Conservation (phyloP, 108 stramenopile species). For the Cyclotella sp. region DNA sequence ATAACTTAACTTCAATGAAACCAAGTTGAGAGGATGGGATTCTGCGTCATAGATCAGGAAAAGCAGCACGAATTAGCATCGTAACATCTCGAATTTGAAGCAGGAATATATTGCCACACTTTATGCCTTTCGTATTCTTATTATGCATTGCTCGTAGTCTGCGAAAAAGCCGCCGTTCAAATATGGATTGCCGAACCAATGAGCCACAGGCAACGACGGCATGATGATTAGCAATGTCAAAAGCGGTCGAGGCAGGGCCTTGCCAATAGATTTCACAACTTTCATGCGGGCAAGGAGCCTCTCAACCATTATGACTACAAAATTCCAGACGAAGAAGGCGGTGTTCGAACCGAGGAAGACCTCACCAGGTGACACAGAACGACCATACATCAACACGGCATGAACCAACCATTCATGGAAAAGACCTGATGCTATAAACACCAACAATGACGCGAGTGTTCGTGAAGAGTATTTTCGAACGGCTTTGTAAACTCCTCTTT, state of each 20-base stretch:
- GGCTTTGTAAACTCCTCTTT: slow-evolving; percentile 77
- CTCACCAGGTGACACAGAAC: slow-evolving; percentile 2
- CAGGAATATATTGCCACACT: not conserved
- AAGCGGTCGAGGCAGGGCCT: slow-evolving; percentile 45
- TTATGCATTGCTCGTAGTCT: slow-evolving; percentile 33
- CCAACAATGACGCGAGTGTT: slow-evolving; percentile 46
- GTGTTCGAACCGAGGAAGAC: slow-evolving; percentile 51
- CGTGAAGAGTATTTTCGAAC: slow-evolving; percentile 35
- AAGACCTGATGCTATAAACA: slow-evolving; percentile 71
- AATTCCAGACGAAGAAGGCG: slow-evolving; percentile 77
- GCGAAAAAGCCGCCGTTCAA: slow-evolving; percentile 41
- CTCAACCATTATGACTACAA: slow-evolving; percentile 57
- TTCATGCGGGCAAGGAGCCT: slow-evolving; percentile 28
- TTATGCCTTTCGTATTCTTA: slow-evolving; percentile 22
- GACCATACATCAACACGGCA: slow-evolving; percentile 38
- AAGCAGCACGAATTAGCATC: too few species aligned
- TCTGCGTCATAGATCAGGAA: too few species aligned
- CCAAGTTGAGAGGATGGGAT: too few species aligned
- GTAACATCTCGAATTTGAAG: too few species aligned
- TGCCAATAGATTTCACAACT: slow-evolving; percentile 24
- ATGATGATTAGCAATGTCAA: slow-evolving; percentile 55
- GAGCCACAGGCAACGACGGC: slow-evolving; percentile 60
- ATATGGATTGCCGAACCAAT: slow-evolving; percentile 59
- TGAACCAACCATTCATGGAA: slow-evolving; percentile 79
- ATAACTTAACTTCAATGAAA: too few species aligned